phyloP scores from a whole-genome alignment of 129 eudicot genomes.

The sunflower (Helianthus annuus) region HanXRQr2.0-SUNRISE NC_035447.2:16714497-16714996 shows the following conservation, averaged over 20 bases:
- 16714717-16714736: neutral
- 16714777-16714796: too few species aligned
- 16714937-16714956: too few species aligned
- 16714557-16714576: neutral
- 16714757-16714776: neutral
- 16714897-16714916: too few species aligned
- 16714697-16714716: neutral
- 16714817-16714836: too few species aligned
- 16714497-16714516: neutral
- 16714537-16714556: constrained; percentile 17
- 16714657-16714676: neutral
- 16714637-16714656: neutral
- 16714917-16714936: too few species aligned
- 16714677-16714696: neutral
- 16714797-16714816: too few species aligned
- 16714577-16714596: too few species aligned
- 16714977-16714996: neutral
- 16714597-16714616: neutral
- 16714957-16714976: too few species aligned
- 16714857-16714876: too few species aligned
- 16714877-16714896: too few species aligned
- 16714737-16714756: neutral
- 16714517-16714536: neutral
- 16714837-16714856: too few species aligned
- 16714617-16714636: neutral